phyloP scores from a whole-genome alignment of 371 early-diverging fungal species.

The Mortierella sp. region DNA sequence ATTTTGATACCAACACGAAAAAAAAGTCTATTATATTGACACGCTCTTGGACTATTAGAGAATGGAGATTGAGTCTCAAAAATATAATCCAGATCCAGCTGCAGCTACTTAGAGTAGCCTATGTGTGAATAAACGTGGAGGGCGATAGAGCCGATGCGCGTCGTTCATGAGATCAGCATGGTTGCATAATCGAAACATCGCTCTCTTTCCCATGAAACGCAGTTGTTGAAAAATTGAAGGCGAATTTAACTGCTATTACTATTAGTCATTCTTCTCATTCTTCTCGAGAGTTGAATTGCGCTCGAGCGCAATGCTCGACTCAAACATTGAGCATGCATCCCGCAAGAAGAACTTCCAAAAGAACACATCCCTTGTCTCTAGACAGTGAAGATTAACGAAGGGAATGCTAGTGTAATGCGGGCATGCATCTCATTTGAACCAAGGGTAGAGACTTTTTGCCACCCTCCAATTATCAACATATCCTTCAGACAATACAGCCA shows the following conservation, averaged over 20 bases:
- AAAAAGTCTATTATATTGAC: neutral
- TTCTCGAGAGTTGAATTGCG: too few species aligned
- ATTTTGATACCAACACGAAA: neutral
- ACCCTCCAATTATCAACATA: neutral
- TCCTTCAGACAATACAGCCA: neutral
- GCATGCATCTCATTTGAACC: neutral
- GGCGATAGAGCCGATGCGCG: neutral
- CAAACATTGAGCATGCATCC: too few species aligned
- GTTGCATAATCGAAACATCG: too few species aligned
- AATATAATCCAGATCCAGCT: too few species aligned
- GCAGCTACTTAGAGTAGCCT: neutral
- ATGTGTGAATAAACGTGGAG: neutral
- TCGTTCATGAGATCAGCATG: neutral
- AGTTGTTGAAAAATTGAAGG: neutral
- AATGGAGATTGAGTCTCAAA: too few species aligned
- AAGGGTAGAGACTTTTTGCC: neutral
- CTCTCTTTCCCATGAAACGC: neutral
- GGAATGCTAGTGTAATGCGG: too few species aligned
- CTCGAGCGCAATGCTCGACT: too few species aligned
- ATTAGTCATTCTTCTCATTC: too few species aligned
- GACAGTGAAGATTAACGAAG: too few species aligned
- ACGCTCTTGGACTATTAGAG: too few species aligned
- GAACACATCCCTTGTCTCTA: too few species aligned
- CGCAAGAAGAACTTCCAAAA: too few species aligned
- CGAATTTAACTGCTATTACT: neutral